phyloP scores from a whole-genome alignment of 1,284 basidiomycete species.

The Lignosus rhinocerotis region DNA sequence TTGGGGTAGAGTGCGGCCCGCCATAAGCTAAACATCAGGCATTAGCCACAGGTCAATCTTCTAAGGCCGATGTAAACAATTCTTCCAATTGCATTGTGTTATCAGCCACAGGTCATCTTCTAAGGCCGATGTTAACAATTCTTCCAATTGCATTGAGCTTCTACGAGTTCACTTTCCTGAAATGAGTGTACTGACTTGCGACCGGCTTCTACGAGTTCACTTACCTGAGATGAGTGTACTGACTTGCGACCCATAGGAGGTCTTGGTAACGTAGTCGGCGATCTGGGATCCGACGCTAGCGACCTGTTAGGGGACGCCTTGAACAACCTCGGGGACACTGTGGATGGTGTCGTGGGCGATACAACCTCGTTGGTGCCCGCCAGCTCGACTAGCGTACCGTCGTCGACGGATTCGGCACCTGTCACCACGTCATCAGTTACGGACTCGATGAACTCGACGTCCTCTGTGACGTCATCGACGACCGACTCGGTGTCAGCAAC shows the following conservation, averaged over 20 bases:
- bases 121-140: background rate
- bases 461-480: background rate
- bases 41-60: background rate
- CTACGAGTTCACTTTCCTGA: background rate
- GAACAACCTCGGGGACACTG: background rate
- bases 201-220: background rate
- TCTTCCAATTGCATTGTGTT: background rate
- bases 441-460: background rate
- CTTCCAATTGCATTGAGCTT: background rate
- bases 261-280: background rate
- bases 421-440: background rate
- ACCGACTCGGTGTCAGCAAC: conserved; percentile 2
- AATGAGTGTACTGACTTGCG: background rate
- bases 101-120: too few species aligned
- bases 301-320: conserved; percentile 6
- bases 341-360: background rate
- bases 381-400: conserved; percentile 13
- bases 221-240: background rate
- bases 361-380: conserved; percentile 25
- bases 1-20: too few species aligned
- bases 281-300: conserved; percentile 4
- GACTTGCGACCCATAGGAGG: background rate
- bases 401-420: background rate
- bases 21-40: too few species aligned
- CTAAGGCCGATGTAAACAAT: background rate